A percentile compares a stretch with the other conserved stretches of the same genome.
phyloP scores from a whole-genome alignment of 2,329 filamentous ascomycete species.

The Nemania bipapillata region DNA sequence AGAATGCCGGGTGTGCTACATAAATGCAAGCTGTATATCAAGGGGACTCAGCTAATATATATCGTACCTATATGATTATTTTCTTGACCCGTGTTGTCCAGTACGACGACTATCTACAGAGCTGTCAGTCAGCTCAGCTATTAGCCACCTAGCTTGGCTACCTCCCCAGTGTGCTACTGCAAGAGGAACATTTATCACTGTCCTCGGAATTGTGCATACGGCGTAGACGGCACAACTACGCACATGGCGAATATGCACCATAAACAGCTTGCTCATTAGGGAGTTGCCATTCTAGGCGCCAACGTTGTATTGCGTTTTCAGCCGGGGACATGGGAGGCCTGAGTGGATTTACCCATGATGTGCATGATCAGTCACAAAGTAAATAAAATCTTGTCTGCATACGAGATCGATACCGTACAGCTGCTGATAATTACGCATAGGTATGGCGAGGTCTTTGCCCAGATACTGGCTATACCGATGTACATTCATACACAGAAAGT shows the following conservation, averaged over 20 bases:
- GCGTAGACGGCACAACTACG: constrained; percentile 26
- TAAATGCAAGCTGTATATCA: too few species aligned
- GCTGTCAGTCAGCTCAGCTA: not conserved
- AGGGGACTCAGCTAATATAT: too few species aligned
- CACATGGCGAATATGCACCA: constrained; percentile 9
- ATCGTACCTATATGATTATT: too few species aligned
- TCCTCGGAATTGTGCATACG: constrained; percentile 21
- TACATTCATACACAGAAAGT: not conserved
- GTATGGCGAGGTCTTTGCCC: too few species aligned
- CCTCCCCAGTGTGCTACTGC: constrained; percentile 9
- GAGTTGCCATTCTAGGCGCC: constrained; percentile 13
- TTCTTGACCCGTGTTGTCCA: constrained; percentile 13
- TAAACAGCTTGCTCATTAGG: constrained; percentile 1
- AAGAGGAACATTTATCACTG: constrained; percentile 24
- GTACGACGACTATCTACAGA: too few species aligned
- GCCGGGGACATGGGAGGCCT: constrained; percentile 19
- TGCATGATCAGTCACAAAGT: constrained; percentile 33
- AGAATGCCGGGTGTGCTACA: too few species aligned
- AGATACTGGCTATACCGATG: not conserved
- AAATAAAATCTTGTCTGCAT: constrained; percentile 9
- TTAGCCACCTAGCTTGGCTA: not conserved
- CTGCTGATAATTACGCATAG: not conserved
- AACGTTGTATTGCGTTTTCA: constrained; percentile 33
- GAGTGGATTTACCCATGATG: constrained; percentile 21
- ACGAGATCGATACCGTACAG: not conserved